Percentiles rank a stretch among this genome's conserved stretches.
phyloP scores from a whole-genome alignment of 2,329 filamentous ascomycete species.

The Pseudogymnoascus sp. region DNA sequence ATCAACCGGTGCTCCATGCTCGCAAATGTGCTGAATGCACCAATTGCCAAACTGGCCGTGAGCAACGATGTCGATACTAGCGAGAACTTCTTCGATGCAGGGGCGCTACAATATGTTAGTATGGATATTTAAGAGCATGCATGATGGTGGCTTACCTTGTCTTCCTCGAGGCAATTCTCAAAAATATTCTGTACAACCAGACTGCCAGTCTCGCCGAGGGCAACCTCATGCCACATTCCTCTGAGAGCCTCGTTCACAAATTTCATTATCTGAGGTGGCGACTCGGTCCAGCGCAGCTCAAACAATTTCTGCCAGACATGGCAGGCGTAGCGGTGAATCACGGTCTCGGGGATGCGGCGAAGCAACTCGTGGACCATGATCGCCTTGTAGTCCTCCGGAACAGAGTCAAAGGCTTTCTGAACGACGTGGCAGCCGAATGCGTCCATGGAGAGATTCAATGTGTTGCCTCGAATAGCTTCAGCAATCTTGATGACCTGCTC shows the following conservation, averaged over 20 bases:
- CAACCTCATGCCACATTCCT: constrained; percentile 99
- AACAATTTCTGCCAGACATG: constrained; percentile 99
- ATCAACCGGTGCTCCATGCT: constrained; percentile 85
- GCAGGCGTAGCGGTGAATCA: constrained; percentile 96
- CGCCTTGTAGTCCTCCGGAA: constrained; percentile 94
- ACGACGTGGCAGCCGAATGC: constrained; percentile 97
- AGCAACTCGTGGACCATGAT: constrained; percentile 98
- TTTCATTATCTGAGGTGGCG: constrained; percentile 95
- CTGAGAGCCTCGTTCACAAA: constrained; percentile 91
- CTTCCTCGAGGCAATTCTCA: constrained; percentile 96
- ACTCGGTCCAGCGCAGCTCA: constrained; percentile 89
- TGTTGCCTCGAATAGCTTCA: constrained; percentile 87
- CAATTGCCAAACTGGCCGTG: constrained; percentile 98
- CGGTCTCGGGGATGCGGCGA: constrained; percentile 90
- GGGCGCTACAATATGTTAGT: constrained; percentile 57
- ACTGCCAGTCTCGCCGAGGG: constrained; percentile 92
- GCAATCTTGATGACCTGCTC: constrained; percentile 95
- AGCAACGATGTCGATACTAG: constrained; percentile 90
- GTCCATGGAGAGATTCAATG: constrained; percentile 92
- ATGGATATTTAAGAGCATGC: not conserved
- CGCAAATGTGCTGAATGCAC: constrained; percentile 99
- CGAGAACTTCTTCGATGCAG: constrained; percentile 92
- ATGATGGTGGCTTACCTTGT: constrained; percentile 60
- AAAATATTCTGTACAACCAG: constrained; percentile 99
- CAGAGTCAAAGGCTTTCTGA: constrained; percentile 96